phyloP scores from a whole-genome alignment of 768 basidiomycete genomes.

The Lactarius sanguifluus region DNA sequence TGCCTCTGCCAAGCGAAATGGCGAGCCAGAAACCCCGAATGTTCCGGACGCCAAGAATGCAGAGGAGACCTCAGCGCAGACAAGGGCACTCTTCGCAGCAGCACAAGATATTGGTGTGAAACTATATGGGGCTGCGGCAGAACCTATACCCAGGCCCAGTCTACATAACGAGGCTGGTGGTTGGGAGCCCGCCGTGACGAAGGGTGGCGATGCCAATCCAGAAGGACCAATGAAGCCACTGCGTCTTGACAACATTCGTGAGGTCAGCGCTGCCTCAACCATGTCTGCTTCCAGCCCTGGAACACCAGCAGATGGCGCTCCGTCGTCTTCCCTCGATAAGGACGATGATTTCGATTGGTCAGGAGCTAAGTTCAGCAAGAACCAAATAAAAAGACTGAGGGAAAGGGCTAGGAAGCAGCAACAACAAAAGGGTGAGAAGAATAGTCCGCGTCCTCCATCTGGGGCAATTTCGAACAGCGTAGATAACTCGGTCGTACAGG shows the following conservation, averaged over 20 bases:
- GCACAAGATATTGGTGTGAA: background rate
- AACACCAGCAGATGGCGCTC: constrained; percentile 3
- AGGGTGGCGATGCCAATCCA: background rate
- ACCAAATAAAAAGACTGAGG: background rate
- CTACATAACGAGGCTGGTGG: background rate
- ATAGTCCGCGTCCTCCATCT: constrained; percentile 1
- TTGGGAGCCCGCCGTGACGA: background rate
- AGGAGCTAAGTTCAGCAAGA: background rate
- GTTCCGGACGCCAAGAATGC: background rate
- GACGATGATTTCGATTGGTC: too few species aligned
- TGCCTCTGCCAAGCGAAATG: background rate
- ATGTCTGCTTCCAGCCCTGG: background rate
- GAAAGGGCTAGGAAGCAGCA: background rate
- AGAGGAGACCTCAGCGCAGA: background rate
- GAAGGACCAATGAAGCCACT: background rate
- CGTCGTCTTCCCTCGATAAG: background rate
- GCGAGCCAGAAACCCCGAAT: background rate
- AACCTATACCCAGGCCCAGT: background rate
- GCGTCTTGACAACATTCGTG: constrained; percentile 8
- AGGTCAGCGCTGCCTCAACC: constrained; percentile 8
- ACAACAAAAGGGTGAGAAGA: constrained; percentile 18
- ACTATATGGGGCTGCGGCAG: background rate
- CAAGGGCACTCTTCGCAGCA: background rate
- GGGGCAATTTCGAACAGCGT: constrained; percentile 2
- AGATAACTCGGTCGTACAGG: constrained; percentile 18